phyloP scores from a whole-genome alignment of 805 yeast genomes.

The Lipomyces mesembrius region DNA sequence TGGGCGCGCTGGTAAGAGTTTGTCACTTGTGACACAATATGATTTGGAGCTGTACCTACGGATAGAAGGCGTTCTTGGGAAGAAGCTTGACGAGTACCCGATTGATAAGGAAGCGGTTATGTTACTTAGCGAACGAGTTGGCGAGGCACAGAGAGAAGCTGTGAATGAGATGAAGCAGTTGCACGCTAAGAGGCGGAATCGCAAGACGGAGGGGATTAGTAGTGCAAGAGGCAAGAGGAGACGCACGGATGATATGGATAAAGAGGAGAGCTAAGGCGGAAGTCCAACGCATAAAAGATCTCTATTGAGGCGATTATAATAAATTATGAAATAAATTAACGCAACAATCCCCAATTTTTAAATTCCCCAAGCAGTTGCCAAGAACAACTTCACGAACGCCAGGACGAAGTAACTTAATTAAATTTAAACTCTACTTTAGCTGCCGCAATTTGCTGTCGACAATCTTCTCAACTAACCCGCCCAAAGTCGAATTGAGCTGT shows the following conservation, averaged over 20 bases:
- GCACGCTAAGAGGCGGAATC: constrained; percentile 54
- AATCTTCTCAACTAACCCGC: constrained; percentile 54
- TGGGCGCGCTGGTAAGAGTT: constrained; percentile 84
- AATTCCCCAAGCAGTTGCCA: not conserved
- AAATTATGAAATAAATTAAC: not conserved
- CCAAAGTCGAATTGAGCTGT: constrained; percentile 56
- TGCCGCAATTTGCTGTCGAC: constrained; percentile 52
- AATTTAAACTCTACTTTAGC: constrained; percentile 3
- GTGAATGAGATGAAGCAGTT: constrained; percentile 74
- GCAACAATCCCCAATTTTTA: not conserved
- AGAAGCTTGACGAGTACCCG: constrained; percentile 81
- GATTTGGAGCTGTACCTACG: constrained; percentile 86
- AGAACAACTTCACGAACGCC: not conserved
- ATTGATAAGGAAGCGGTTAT: constrained; percentile 77
- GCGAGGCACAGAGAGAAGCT: constrained; percentile 89
- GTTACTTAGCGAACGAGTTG: constrained; percentile 83
- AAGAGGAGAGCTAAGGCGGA: constrained; percentile 46
- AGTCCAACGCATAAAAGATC: not conserved
- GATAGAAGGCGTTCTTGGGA: constrained; percentile 84
- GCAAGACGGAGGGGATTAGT: constrained; percentile 34
- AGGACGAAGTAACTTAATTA: not conserved
- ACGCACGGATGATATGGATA: constrained; percentile 54
- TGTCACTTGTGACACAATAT: constrained; percentile 90
- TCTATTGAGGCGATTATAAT: not conserved
- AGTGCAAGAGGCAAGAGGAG: constrained; percentile 47